These are phyloP conservation scores for Quercus dentata DNA, from an alignment of 306 rosid genomes.

Conservation along the genomic window DNA sequence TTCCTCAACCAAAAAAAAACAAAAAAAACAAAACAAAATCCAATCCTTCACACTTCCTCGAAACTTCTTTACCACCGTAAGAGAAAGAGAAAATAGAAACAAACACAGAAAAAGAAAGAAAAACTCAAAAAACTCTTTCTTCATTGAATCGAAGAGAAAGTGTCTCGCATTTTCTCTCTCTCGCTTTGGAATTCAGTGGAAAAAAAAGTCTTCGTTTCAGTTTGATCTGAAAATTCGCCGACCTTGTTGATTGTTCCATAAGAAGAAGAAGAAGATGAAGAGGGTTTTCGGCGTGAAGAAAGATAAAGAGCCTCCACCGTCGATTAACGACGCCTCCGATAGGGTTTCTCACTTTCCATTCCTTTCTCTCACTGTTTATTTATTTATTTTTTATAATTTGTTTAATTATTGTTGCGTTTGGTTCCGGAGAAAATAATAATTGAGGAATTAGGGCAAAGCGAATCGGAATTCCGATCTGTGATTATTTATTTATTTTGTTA, in stretches of 20 bases:
- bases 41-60: too few species aligned
- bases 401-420: neutral
- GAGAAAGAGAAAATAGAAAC: too few species aligned
- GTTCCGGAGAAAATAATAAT: neutral
- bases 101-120: too few species aligned
- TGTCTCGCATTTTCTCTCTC: too few species aligned
- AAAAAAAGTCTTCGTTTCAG: neutral
- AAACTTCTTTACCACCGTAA: too few species aligned
- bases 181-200: too few species aligned
- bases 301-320: conserved; percentile 90
- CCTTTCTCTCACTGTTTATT: neutral
- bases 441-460: neutral
- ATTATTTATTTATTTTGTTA: neutral
- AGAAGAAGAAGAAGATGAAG: conserved; percentile 48
- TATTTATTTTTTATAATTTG: neutral
- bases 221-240: neutral
- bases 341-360: conserved; percentile 39
- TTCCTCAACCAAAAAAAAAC: too few species aligned
- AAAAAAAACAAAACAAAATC: too few species aligned
- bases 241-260: neutral
- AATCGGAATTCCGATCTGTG: neutral
- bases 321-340: conserved; percentile 76
- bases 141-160: too few species aligned
- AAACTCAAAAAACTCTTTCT: too few species aligned
- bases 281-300: conserved; percentile 84